Base-by-base conservation (phyloP, 1,284 basidiomycete genomes). In the Paramarasmius palmivorus region DNA sequence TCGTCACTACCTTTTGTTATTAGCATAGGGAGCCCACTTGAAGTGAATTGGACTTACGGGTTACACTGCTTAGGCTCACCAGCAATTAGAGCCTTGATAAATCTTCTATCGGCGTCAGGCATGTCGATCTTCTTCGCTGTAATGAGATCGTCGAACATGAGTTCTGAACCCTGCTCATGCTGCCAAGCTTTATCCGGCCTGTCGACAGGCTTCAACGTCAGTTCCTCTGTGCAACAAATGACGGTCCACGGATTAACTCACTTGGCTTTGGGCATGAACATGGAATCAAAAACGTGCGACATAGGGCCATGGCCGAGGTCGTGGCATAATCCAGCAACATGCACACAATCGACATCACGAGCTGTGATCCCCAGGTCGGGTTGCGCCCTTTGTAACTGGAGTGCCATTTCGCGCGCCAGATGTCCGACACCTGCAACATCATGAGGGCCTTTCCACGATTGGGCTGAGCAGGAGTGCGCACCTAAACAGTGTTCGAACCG, bases 401-500 rank as follows among this genome's bases (percentile, higher is more conserved):
- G 69, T 2, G 77, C 81, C 70, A 90, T 77, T 22, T 72, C 70
- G 26, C 84, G 77, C 0, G 86, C 83, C 15, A 92, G 78, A 65
- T 84, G 79, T 1, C 82, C 86, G 19, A 90, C 87, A 23, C 89
- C 88, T 89, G 57, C 1, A 26, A 37, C 34, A 57, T 34, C 38
- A 45, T 46, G 3, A 46, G 44, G 12, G 12, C 17, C 23, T 17
- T n/a, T n/a, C 39, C 23, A 50, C 12, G 55, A 22, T 6, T 22
- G n/a, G 32, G 29, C 1, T n/a, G 32, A 23, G 37, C 17, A 20
- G 26, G 19, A 32, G 3, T 53, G 25, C 78, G 45, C 53, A 88
- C 89, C 90, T 17, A 92, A 71, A 57, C 80, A 85, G 63, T 92
- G 90, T 61, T 92, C 90, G 57, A 92, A 92, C 0, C 90, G 79